A percentile compares a stretch with the other conserved stretches of the same genome.
Evolutionary conservation across 2,329 filamentous ascomycete species (phyloP).

Genomic region (Fusarium duplospermum): DNA sequence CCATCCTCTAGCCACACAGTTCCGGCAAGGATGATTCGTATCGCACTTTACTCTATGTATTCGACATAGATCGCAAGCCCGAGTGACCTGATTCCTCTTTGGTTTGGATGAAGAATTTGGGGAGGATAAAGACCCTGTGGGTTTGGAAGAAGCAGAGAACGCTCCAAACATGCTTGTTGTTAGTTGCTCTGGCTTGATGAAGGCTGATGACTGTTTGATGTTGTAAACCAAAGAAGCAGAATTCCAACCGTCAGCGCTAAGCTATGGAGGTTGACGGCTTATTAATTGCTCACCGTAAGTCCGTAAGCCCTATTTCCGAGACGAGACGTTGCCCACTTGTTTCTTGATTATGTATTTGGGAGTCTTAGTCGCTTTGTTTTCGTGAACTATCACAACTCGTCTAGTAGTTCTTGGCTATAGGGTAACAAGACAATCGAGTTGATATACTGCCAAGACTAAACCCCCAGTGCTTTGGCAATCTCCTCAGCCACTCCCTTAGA

Average conservation of each 20-base stretch:
- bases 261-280: background rate
- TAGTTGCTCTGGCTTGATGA: background rate
- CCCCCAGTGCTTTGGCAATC: slow-evolving; percentile 45
- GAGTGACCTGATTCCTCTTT: background rate
- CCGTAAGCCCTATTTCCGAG: background rate
- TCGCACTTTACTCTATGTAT: background rate
- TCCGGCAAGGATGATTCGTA: background rate
- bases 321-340: background rate
- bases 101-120: background rate
- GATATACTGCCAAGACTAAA: background rate
- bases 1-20: background rate
- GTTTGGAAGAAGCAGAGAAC: background rate
- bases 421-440: background rate
- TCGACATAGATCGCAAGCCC: background rate
- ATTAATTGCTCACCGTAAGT: background rate
- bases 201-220: background rate
- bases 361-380: background rate
- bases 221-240: background rate
- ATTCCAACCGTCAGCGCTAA: background rate
- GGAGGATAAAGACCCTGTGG: background rate
- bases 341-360: background rate
- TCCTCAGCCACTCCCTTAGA: slow-evolving; percentile 61
- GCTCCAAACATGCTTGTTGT: background rate
- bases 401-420: background rate
- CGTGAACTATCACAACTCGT: background rate